Evolutionary conservation across 2,329 filamentous ascomycete genomes (phyloP).

Genomic region (Blastomyces emzantsi): DNA sequence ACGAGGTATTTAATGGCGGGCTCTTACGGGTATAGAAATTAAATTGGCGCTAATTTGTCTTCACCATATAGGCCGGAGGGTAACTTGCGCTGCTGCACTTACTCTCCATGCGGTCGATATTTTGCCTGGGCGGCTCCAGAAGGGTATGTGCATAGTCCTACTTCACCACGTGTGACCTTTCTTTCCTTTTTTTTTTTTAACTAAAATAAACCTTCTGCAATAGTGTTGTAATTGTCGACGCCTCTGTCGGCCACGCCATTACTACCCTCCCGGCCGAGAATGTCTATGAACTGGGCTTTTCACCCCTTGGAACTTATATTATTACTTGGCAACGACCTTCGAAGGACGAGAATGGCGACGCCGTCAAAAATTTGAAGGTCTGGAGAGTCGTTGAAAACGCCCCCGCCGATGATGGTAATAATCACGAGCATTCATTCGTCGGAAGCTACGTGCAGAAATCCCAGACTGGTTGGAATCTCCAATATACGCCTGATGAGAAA

Average conservation of each 20-base stretch:
- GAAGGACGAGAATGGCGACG: constrained; percentile 90
- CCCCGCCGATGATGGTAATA: constrained; percentile 41
- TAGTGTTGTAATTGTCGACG: constrained; percentile 74
- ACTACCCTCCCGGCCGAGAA: constrained; percentile 68
- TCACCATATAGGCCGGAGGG: constrained; percentile 63
- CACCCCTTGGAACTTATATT: constrained; percentile 80
- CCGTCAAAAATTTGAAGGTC: constrained; percentile 92
- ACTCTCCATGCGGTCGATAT: constrained; percentile 92
- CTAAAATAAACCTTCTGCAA: constrained; percentile 11
- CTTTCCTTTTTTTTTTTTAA: background rate
- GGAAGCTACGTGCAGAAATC: constrained; percentile 93
- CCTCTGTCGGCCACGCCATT: constrained; percentile 64
- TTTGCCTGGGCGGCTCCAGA: constrained; percentile 91
- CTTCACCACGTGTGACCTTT: constrained; percentile 2
- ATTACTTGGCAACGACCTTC: constrained; percentile 93
- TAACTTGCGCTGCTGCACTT: constrained; percentile 87
- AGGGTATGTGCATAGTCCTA: constrained; percentile 38
- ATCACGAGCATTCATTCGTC: constrained; percentile 60
- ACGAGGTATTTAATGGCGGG: constrained; percentile 36
- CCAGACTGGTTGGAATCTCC: constrained; percentile 92
- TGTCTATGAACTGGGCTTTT: constrained; percentile 92
- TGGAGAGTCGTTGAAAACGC: constrained; percentile 73
- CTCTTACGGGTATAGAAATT: constrained; percentile 16
- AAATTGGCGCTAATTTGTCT: constrained; percentile 1
- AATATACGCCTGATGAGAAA: constrained; percentile 89